Conservation (phyloP, 768 basidiomycete species). For the Xerocomus potaroensis region DNA sequence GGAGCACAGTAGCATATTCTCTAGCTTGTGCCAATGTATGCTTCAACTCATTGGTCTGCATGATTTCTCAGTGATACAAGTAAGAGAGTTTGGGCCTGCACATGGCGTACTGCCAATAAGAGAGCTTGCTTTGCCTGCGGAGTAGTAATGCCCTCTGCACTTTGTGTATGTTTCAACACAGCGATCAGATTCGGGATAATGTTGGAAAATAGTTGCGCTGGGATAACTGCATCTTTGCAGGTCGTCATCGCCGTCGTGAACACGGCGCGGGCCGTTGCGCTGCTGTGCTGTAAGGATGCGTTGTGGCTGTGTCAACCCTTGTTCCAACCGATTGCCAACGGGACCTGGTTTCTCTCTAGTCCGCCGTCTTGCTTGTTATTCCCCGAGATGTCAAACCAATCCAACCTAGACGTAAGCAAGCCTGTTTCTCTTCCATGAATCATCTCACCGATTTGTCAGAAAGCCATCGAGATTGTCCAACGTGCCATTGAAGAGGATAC, state of each 20-base stretch:
- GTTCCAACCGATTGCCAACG: too few relatives aligned
- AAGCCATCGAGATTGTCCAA: slow-evolving; percentile 89
- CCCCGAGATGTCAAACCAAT: slow-evolving; percentile 38
- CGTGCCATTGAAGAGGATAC: slow-evolving; percentile 90
- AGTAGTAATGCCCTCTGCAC: slow-evolving; percentile 48
- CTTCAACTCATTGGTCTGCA: slow-evolving; percentile 73
- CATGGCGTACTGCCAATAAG: slow-evolving; percentile 51
- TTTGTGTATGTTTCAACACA: slow-evolving; percentile 58
- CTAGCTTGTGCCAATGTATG: slow-evolving; percentile 54
- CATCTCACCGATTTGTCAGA: slow-evolving; percentile 36
- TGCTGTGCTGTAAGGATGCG: too few relatives aligned
- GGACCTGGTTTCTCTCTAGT: too few relatives aligned
- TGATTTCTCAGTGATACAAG: background rate
- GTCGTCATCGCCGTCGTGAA: slow-evolving; percentile 3
- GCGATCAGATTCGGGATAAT: slow-evolving; percentile 57
- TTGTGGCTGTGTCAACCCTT: slow-evolving; percentile 18
- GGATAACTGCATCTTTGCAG: slow-evolving; percentile 24
- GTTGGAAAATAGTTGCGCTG: slow-evolving; percentile 48
- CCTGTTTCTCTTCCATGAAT: background rate
- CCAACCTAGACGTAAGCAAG: slow-evolving; percentile 44
- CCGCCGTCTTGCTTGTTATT: too few relatives aligned
- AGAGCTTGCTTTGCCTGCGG: slow-evolving; percentile 63
- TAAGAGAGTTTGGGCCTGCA: background rate
- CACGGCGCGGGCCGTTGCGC: too few relatives aligned
- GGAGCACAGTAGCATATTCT: slow-evolving; percentile 51